A percentile compares a stretch with the other conserved stretches of the same genome.
These are phyloP conservation scores for Coemansia sp. DNA, from an alignment of 192 early-diverging fungal species.

Conservation along the genomic window DNA sequence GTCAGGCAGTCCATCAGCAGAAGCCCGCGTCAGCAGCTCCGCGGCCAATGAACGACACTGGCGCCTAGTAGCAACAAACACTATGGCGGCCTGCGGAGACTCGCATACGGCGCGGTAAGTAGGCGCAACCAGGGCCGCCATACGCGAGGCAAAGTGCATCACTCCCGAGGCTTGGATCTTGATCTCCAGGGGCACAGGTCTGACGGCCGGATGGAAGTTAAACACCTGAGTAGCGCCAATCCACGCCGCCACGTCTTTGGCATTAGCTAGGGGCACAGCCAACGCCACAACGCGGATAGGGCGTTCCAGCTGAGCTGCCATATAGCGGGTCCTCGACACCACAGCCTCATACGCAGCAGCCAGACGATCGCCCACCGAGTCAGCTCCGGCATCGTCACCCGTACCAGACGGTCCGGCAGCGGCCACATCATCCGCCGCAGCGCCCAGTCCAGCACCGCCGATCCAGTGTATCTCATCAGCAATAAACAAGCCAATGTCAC, in stretches of 20 bases:
- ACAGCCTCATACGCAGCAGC: conserved; percentile 94
- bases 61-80: conserved; percentile 92
- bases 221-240: conserved; percentile 88
- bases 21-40: conserved; percentile 81
- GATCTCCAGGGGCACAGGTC: conserved; percentile 94
- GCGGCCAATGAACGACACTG: conserved; percentile 87
- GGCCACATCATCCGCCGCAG: conserved; percentile 77
- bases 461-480: conserved; percentile 95
- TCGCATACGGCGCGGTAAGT: conserved; percentile 34
- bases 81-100: conserved; percentile 69
- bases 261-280: conserved; percentile 91
- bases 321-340: conserved; percentile 92
- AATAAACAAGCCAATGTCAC: conserved; percentile 86
- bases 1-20: conserved; percentile 74
- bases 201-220: conserved; percentile 94
- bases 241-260: conserved; percentile 98
- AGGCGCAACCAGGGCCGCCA: conserved; percentile 93
- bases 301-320: conserved; percentile 78
- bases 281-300: conserved; percentile 92
- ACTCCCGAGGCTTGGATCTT: conserved; percentile 92
- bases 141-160: conserved; percentile 92
- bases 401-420: conserved; percentile 82
- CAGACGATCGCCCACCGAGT: conserved; percentile 64
- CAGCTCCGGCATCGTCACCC: conserved; percentile 91
- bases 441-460: conserved; percentile 71